Conservation (phyloP, 2,329 filamentous ascomycete genomes). For the Colletotrichum euphorbiae region DNA sequence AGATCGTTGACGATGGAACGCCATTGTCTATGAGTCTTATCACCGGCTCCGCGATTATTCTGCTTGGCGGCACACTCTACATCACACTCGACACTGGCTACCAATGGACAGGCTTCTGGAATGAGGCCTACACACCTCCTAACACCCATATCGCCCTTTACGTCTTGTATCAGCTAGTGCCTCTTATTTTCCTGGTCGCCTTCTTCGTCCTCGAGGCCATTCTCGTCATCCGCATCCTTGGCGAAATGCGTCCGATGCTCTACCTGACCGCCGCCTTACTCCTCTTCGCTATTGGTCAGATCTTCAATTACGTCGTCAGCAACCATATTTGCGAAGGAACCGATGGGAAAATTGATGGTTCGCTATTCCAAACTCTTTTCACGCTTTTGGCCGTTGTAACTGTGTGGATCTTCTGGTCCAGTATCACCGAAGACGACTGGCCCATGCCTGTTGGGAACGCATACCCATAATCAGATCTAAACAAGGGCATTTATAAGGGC, state of each 20-base stretch:
- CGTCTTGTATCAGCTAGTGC: conserved; percentile 90
- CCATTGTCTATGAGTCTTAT: conserved; percentile 83
- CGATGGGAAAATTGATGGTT: conserved; percentile 87
- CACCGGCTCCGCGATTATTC: conserved; percentile 72
- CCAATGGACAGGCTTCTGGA: conserved; percentile 83
- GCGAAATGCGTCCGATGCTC: conserved; percentile 92
- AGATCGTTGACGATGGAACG: conserved; percentile 94
- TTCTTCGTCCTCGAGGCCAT: conserved; percentile 88
- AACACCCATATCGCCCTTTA: conserved; percentile 88
- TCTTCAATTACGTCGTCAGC: conserved; percentile 97
- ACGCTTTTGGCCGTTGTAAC: conserved; percentile 84
- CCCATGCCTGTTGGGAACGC: conserved; percentile 65
- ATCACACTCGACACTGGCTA: conserved; percentile 95
- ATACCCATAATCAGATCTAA: conserved; percentile 48
- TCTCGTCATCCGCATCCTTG: conserved; percentile 86
- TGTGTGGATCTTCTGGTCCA: conserved; percentile 97
- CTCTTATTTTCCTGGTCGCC: conserved; percentile 87
- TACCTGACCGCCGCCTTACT: conserved; percentile 81
- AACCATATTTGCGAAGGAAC: conserved; percentile 89
- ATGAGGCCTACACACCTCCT: conserved; percentile 66
- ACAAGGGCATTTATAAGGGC: no score
- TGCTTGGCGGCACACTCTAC: conserved; percentile 94
- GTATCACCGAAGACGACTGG: conserved; percentile 99
- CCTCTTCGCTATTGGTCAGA: conserved; percentile 90
- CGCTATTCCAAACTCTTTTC: conserved; percentile 93